Base-by-base conservation (phyloP, 192 early-diverging fungal genomes). In the Backusella tuberculispora region DNA sequence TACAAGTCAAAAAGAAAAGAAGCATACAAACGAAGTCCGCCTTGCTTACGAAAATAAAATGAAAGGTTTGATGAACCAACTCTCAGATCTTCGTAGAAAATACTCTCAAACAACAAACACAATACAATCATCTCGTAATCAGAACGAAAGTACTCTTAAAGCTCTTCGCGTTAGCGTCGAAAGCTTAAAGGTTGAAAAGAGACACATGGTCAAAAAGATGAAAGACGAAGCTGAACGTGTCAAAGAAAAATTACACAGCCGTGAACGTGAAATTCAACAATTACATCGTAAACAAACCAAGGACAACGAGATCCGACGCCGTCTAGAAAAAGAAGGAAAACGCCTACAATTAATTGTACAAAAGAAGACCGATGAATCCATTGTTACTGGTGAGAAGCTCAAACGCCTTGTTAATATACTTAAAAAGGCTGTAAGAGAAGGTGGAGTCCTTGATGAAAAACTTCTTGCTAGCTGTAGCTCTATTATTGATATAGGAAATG, bases 181-280 rank as follows among this genome's bases (percentile, higher is more conserved):
- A 71, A 81, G 84, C 12, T 83, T 93, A 63, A 93, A 92, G 81
- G 80, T 82, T 19, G 94, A 95, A 79, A 95, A 94, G 74, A 66
- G 87, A 19, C 82, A 88, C 6, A 91, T 94, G 89, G 74, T 93
- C 71, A 91, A 90, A 69, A 85, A 91, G 10, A 90, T 93, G 80
- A 89, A 90, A 69, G 87, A 87, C 42, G 91, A 93, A 70, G 81
- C 88, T 0, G 85, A 91, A 45, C 79, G 83, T 9, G 84, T 84
- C 72, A 82, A 90, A 69, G 88, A 91, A 60, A 78, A 89, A 74
- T 84, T 86, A 19, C 84, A 83, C 9, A 76, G 81, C 29, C 83
- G 83, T 29, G 85, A 88, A 65, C 84, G 84, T 66, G 90, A 90
- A 73, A 84, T 91, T 66, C 83, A 88, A 45, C 84, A 83, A 12